These are phyloP conservation scores for Saccharomyces hybrid DNA, from an alignment of 1,139 yeast genomes.

Conservation along the genomic window DNA sequence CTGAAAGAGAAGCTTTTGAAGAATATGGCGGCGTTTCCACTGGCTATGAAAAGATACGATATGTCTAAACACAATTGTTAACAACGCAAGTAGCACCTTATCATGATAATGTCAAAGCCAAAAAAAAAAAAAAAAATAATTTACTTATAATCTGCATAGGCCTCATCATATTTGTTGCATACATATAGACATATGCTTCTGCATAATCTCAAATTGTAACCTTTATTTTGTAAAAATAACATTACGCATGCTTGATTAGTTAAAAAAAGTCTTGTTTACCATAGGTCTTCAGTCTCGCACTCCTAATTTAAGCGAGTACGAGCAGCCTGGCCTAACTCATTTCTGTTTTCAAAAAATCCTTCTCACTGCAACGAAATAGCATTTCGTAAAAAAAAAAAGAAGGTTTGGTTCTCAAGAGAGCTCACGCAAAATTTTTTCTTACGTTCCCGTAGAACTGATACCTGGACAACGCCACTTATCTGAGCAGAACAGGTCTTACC, in stretches of 20 bases:
- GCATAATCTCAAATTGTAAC: neutral
- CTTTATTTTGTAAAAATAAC: neutral
- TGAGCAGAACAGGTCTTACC: neutral
- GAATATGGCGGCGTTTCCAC: constrained; percentile 8
- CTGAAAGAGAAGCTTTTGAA: constrained; percentile 25
- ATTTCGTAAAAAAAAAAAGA: too few species aligned
- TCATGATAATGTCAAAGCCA: neutral
- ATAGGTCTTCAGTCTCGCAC: neutral
- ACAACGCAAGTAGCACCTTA: neutral
- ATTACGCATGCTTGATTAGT: neutral
- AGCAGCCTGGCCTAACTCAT: neutral
- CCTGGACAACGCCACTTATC: neutral
- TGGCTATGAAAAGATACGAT: neutral
- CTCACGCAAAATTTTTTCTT: too few species aligned
- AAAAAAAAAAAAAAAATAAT: neutral
- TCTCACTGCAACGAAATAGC: too few species aligned
- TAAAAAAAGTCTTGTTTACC: neutral
- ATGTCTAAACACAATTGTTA: neutral
- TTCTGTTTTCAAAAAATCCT: too few species aligned
- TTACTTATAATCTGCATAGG: neutral
- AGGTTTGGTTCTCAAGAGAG: too few species aligned
- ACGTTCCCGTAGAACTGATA: neutral
- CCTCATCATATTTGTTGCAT: neutral
- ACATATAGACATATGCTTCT: neutral
- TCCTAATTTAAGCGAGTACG: neutral